Conservation (phyloP, 768 basidiomycete genomes). For the Rubroboletus satanas region DNA sequence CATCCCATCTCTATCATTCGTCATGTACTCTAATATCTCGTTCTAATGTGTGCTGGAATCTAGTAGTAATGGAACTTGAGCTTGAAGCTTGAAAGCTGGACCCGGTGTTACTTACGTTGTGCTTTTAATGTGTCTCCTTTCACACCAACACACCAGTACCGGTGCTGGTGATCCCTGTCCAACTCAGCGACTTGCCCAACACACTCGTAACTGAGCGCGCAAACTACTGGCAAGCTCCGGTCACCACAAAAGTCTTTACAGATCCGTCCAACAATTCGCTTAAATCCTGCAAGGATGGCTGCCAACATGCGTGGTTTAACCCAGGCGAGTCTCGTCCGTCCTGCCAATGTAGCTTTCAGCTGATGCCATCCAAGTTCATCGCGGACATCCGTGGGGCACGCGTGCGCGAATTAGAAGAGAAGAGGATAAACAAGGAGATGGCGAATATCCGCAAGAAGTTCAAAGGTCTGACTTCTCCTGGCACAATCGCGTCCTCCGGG, state of each 20-base stretch:
- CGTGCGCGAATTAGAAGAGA: slow-evolving; percentile 96
- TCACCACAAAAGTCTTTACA: not conserved
- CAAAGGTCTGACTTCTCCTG: slow-evolving; percentile 58
- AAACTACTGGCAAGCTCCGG: not conserved
- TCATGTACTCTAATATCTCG: slow-evolving; percentile 19
- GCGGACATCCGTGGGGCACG: slow-evolving; percentile 97
- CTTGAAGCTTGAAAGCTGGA: not conserved
- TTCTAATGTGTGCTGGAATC: slow-evolving; percentile 12
- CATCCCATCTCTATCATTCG: not conserved
- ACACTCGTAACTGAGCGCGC: not conserved
- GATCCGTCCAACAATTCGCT: not conserved
- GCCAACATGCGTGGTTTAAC: slow-evolving; percentile 89
- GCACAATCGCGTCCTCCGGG: not conserved
- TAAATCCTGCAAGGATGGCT: slow-evolving; percentile 54
- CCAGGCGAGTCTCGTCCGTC: slow-evolving; percentile 52
- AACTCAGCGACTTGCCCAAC: not conserved
- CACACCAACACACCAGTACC: not conserved
- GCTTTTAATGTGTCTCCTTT: not conserved
- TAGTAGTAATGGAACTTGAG: slow-evolving; percentile 2
- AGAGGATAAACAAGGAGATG: slow-evolving; percentile 99
- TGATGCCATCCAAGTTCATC: slow-evolving; percentile 69
- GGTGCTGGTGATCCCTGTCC: not conserved
- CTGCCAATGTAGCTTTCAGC: not conserved
- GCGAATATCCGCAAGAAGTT: slow-evolving; percentile 99
- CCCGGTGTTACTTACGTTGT: not conserved